Conservation (phyloP, 352 stramenopile genomes). For the Thraustotheca clavata region DNA sequence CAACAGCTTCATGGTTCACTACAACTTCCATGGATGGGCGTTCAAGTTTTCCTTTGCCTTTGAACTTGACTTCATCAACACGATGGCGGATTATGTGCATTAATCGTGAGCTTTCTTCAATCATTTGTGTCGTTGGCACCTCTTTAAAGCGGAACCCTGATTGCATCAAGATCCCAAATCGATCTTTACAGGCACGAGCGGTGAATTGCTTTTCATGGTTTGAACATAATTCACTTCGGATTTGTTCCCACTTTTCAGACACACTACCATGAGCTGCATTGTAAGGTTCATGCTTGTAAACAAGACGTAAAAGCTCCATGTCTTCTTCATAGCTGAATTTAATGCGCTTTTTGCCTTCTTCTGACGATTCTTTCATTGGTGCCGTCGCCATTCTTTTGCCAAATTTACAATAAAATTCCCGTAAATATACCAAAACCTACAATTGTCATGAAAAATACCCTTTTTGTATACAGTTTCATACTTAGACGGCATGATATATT, state of each 20-base stretch:
- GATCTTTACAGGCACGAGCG: neutral
- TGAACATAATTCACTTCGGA: neutral
- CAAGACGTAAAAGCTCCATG: slow-evolving; percentile 3
- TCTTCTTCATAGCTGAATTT: slow-evolving; percentile 10
- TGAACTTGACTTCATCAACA: slow-evolving; percentile 1
- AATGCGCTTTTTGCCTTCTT: slow-evolving; percentile 3
- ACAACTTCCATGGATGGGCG: neutral
- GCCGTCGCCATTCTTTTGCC: neutral
- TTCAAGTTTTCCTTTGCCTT: neutral
- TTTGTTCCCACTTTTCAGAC: slow-evolving; percentile 1
- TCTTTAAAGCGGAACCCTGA: slow-evolving; percentile 4
- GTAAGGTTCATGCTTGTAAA: neutral
- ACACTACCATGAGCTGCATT: neutral
- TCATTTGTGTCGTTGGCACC: neutral
- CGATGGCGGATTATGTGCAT: neutral
- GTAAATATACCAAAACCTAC: neutral
- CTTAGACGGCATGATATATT: no score
- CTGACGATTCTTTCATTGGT: neutral
- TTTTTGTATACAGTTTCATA: no score
- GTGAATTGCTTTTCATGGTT: neutral
- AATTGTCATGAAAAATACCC: no score
- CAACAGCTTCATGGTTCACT: neutral
- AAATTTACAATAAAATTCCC: neutral
- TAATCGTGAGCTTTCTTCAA: neutral
- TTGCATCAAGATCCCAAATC: neutral